Evolutionary conservation across 2,329 filamentous ascomycete species (phyloP).

Genomic region (Talaromyces sp.): DNA sequence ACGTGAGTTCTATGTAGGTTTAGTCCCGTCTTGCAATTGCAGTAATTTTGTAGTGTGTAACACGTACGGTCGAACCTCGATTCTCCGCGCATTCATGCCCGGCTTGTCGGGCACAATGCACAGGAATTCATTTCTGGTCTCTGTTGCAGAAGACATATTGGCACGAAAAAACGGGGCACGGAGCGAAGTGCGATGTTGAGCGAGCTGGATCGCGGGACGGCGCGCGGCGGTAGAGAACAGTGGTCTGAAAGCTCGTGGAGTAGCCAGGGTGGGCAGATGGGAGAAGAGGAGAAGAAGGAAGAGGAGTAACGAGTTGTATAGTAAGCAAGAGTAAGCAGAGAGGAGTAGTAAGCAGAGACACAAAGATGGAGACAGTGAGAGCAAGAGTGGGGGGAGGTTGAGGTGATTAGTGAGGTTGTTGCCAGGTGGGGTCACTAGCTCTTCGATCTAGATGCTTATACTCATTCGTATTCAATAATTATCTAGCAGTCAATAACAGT

Average conservation of each 20-base stretch:
- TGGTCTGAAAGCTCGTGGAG: slow-evolving; percentile 6
- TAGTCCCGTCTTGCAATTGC: neutral
- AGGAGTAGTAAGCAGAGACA: neutral
- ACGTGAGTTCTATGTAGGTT: slow-evolving; percentile 47
- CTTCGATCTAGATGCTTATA: neutral
- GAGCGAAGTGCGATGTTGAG: neutral
- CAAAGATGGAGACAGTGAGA: neutral
- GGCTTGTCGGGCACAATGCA: slow-evolving; percentile 65
- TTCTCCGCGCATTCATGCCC: slow-evolving; percentile 54
- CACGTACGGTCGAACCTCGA: slow-evolving; percentile 42
- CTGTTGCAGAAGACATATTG: slow-evolving; percentile 10
- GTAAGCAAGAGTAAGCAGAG: neutral
- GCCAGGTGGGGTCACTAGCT: neutral
- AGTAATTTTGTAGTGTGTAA: neutral
- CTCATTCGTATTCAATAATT: neutral
- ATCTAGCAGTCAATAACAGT: neutral
- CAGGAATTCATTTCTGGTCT: slow-evolving; percentile 58
- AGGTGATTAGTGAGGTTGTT: neutral
- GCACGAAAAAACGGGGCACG: neutral
- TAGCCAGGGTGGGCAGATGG: slow-evolving; percentile 1
- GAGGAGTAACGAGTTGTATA: neutral
- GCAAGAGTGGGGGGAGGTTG: neutral
- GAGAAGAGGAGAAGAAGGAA: neutral
- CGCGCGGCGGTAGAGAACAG: neutral
- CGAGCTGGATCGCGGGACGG: neutral